A percentile compares a stretch with the other conserved stretches of the same genome.
These are phyloP conservation scores for Scenedesmus sp. DNA, from an alignment of 163 green algal genomes.

Conservation along the genomic window DNA sequence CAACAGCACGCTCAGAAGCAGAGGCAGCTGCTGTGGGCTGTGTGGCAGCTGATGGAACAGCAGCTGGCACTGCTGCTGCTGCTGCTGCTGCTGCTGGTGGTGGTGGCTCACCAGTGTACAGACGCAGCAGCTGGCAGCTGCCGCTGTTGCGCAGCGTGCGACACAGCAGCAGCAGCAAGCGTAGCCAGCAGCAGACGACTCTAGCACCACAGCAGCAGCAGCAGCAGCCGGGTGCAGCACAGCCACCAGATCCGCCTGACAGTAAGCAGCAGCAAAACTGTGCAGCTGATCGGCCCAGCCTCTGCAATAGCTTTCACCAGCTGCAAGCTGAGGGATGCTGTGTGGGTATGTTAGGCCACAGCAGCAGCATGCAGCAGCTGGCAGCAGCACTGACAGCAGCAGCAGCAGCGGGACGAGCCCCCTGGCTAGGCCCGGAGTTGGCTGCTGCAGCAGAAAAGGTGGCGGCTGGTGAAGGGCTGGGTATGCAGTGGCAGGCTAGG, in stretches of 20 bases:
- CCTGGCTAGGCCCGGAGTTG: not conserved
- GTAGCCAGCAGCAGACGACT: not conserved
- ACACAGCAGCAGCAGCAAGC: not conserved
- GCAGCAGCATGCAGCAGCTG: slow-evolving; percentile 7
- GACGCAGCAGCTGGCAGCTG: slow-evolving; percentile 8
- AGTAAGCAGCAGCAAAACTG: not conserved
- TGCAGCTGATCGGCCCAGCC: not conserved
- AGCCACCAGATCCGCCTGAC: not conserved
- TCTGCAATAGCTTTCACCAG: not conserved
- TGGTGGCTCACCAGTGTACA: not conserved
- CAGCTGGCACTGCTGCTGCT: not conserved
- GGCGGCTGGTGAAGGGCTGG: not conserved
- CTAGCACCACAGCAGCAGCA: not conserved
- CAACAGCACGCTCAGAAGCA: not conserved
- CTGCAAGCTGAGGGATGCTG: not conserved
- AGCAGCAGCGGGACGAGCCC: not conserved
- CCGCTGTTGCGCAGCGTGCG: not conserved
- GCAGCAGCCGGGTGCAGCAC: not conserved
- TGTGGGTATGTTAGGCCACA: not conserved
- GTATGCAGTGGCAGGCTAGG: not conserved
- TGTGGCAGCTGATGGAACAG: not conserved
- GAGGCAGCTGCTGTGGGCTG: not conserved
- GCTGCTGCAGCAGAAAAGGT: not conserved
- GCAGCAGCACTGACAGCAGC: slow-evolving; percentile 5
- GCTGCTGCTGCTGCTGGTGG: not conserved